These are phyloP conservation scores for Hemileia vastatrix DNA, from an alignment of 1,284 basidiomycete genomes.

Conservation along the genomic window DNA sequence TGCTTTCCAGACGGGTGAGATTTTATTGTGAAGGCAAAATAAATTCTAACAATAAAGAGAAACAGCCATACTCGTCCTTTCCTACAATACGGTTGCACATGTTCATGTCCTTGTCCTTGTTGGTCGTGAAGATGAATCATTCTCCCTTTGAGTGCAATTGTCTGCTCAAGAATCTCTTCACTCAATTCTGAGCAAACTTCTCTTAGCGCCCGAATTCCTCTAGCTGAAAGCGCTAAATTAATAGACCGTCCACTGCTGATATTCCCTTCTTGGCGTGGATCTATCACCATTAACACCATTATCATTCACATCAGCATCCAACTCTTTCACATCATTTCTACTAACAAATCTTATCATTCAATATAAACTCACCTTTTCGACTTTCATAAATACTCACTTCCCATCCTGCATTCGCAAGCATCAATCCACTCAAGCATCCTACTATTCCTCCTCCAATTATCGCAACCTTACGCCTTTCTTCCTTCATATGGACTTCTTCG, in stretches of 20 bases:
- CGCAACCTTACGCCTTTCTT: constrained; percentile 42
- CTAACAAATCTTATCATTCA: background rate
- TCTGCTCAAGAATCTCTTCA: constrained; percentile 62
- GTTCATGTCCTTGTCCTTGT: background rate
- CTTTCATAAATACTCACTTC: constrained; percentile 78
- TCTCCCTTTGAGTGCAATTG: constrained; percentile 86
- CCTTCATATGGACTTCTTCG: constrained; percentile 1
- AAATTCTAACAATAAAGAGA: too few species aligned
- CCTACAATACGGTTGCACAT: background rate
- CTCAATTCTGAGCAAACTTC: constrained; percentile 66
- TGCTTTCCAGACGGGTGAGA: constrained; percentile 13
- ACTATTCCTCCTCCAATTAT: constrained; percentile 81
- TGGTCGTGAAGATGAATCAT: constrained; percentile 74
- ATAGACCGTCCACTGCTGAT: constrained; percentile 56
- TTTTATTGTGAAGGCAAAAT: background rate
- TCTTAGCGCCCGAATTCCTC: constrained; percentile 77
- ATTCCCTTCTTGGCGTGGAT: constrained; percentile 21
- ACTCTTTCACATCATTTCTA: too few species aligned
- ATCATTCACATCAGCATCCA: background rate
- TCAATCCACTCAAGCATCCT: constrained; percentile 78
- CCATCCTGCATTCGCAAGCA: constrained; percentile 80
- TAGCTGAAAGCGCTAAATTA: constrained; percentile 88
- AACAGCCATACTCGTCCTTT: too few species aligned
- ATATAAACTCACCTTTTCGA: constrained; percentile 57
- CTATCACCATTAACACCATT: background rate